Base-by-base conservation (phyloP, 2,329 filamentous ascomycete species). In the Nectriaceae sp. region DNA sequence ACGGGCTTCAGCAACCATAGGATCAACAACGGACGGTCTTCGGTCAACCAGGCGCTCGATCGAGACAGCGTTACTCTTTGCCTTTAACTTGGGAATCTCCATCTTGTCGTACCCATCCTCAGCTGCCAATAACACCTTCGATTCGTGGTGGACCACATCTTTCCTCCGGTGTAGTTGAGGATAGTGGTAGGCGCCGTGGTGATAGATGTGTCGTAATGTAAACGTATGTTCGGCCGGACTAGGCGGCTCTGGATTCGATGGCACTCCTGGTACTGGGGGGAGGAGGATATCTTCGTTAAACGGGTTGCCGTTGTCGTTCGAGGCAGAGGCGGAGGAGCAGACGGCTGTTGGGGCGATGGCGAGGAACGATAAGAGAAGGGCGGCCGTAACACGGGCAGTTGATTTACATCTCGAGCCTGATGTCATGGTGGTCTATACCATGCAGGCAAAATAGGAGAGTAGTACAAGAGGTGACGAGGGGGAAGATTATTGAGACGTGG, bases 31-130 rank as follows among this genome's bases (percentile, higher is more conserved):
- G 8, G 82, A 83, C 15, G 86, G 85, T 21, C 87, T 82, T 46
- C 94, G 81, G 67, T 97, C 90, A 13, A 82, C 82, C 36, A 99
- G 76, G 40, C 94, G 83, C 67, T 97, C 83, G 56, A 99, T 96
- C 55, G 77, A 82, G 47, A 85, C 71, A 10, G 83, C 69, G 42
- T 75, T 78, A 42, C 89, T 92, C 62, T 78, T 85, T 29, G 82
- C 84, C 33, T 75, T 74, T 26, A 92, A 72, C 4, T 74, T 71
- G 5, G 75, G 69, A 31, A 84, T 67, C 3, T 75, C 71, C 54
- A 81, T 69, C 64, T 79, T 69, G 47, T 72, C 69, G 68, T 75
- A 72, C 18, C 76, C 78, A 46, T 83, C 84, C 45, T 86, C 83
- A 43, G 78, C 77, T 11, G 80, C 75, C 47, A 88, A 74, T 72